Base-by-base conservation (phyloP, 1,284 basidiomycete species). In the Fomitiporia mediterranea region DNA sequence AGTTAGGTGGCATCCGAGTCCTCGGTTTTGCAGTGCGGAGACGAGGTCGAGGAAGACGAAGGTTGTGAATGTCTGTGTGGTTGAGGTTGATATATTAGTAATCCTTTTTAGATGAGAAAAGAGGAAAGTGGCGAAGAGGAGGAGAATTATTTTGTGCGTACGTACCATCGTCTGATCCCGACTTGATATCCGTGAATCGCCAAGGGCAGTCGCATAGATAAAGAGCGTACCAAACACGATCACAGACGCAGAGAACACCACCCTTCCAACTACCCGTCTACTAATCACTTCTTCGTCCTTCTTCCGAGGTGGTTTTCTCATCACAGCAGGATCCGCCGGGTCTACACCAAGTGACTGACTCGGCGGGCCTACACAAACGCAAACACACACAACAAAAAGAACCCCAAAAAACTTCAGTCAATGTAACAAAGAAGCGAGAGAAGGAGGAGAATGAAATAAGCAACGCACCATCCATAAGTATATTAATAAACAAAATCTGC, bases 401-500 rank as follows among this genome's bases (percentile, higher is more conserved):
- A n/a, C n/a, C n/a, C n/a, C n/a, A 13, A 7, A 25, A 11, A 40
- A 28, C 7, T 21, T 47, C 25, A 39, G 11, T 13, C 11, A n/a
- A 19, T 39, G 19, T 3, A 19, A 13, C 37, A 43, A 39, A 38
- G 25, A 19, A 42, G 28, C 32, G 46, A 9, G 19, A 17, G 25
- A 17, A 48, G 34, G 37, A 34, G 50, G 35, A 3, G 5, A 8
- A 11, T 51, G 47, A 56, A 13, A 44, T 58, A 59, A 23, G 55
- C 42, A 51, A 63, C 84, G 49, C 58, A 85, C 94, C 96, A 65
- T 98, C 95, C 95, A 98, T 98, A 51, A 98, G 81, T 67, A 98
- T 98, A 72, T 98, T 98, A 70, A 98, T 98, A 70, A 98, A 98
- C 23, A 99, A 76, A 64, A 99, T 98, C 71, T 98, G 95, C 94